Base-by-base conservation (phyloP, 352 stramenopile genomes). In the Poterioochromonas sp. region DNA sequence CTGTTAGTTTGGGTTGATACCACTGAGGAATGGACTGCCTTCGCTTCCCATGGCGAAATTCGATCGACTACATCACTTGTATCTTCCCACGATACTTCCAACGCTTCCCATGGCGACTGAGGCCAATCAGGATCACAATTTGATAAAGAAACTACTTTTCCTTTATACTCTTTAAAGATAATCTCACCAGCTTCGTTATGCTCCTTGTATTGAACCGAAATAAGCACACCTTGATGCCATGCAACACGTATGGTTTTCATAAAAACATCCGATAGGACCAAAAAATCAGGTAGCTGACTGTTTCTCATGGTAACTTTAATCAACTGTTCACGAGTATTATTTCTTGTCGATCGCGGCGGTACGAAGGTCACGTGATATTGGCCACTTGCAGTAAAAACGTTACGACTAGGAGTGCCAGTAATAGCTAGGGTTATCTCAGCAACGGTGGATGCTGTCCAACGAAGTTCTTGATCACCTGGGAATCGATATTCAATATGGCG, bases 211-310 rank as follows among this genome's bases (percentile, higher is more conserved):
- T 68, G 32, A 35, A 77, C 76, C 37, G 73, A n/a, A 37, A 83
- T 70, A 47, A 47, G 47, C 32, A 78, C 29, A 3, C 64, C 53
- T 32, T 53, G 35, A 0, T 35, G 32, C 80, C 80, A 83, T 5
- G 35, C 0, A n/a, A 74, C 15, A 3, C 32, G 26, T 37, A 80
- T 77, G 5, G 73, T 49, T 8, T 54, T 8, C 2, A 39, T 40
- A 69, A 73, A 83, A 1, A 62, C 22, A 12, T 44, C 12, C 5
- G 32, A 44, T 41, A 35, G 47, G n/a, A 81, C 32, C 0, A 84
- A 5, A 39, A 79, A 84, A 43, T 83, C 79, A 8, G 81, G 68
- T 22, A 74, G n/a, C n/a, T 81, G 47, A 49, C 65, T 81, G 32
- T 80, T n/a, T 0, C 81, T 79, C 8, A 83, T n/a, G 18, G 51